phyloP scores from a whole-genome alignment of 139 green algal genomes.

The Diplosphaera chodatii region DNA sequence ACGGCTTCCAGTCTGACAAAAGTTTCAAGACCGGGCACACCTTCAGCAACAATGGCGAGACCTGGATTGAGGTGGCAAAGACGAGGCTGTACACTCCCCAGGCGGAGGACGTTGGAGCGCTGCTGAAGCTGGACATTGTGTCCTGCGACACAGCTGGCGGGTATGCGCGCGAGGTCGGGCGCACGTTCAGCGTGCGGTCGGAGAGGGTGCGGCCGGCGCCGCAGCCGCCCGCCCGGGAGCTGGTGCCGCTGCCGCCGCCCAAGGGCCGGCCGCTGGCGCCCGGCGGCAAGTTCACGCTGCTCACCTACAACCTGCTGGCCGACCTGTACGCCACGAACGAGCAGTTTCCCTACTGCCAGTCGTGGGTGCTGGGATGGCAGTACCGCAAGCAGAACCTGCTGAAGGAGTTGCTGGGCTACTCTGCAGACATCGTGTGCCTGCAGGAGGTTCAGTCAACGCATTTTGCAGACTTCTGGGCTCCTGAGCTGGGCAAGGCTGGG shows the following conservation, averaged over 20 bases:
- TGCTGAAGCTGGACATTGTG: constrained; percentile 78
- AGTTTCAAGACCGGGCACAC: constrained; percentile 34
- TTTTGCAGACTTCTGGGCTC: constrained; percentile 68
- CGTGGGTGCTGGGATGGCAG: constrained; percentile 87
- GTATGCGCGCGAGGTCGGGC: constrained; percentile 5
- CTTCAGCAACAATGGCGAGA: constrained; percentile 56
- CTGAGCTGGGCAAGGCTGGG: constrained; percentile 79
- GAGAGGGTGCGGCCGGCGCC: constrained; percentile 72
- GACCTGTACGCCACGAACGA: constrained; percentile 94
- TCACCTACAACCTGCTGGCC: constrained; percentile 96
- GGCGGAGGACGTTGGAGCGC: constrained; percentile 80
- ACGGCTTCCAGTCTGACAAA: constrained; percentile 24
- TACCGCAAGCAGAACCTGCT: constrained; percentile 93
- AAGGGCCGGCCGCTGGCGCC: constrained; percentile 1
- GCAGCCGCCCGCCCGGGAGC: constrained; percentile 48
- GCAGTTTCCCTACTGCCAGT: constrained; percentile 75
- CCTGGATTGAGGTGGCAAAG: constrained; percentile 74
- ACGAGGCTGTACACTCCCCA: constrained; percentile 67
- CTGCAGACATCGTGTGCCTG: constrained; percentile 93
- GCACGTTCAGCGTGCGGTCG: constrained; percentile 54
- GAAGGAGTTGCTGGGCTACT: constrained; percentile 80
- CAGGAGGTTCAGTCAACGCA: constrained; percentile 95
- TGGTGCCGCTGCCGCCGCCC: constrained; percentile 61
- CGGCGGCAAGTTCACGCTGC: constrained; percentile 77
- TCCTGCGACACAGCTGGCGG: constrained; percentile 19